phyloP scores from a whole-genome alignment of 805 yeast species.

The Kurtzmaniella cleridarum region DNA sequence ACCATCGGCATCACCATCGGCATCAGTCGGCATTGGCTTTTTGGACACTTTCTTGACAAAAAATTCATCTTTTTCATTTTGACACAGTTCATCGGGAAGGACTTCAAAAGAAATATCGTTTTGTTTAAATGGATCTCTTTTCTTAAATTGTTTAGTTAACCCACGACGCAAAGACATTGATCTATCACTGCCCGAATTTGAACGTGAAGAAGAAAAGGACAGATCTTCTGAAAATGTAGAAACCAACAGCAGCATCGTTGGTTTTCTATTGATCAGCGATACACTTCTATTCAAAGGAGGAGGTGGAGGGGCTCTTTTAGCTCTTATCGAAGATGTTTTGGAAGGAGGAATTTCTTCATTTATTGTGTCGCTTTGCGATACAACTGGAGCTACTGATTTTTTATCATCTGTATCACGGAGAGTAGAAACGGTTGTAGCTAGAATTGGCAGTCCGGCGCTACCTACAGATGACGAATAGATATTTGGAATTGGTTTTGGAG shows the following conservation, averaged over 20 bases:
- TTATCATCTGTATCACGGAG: conserved; percentile 16
- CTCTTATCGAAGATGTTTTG: conserved; percentile 17
- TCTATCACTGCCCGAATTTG: conserved; percentile 8
- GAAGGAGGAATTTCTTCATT: background rate
- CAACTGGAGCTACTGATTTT: background rate
- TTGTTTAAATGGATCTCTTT: conserved; percentile 56
- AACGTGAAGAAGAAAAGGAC: conserved; percentile 8
- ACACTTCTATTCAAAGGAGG: conserved; percentile 29
- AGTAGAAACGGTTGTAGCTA: conserved; percentile 29
- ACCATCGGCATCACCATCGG: background rate
- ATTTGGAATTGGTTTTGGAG: conserved; percentile 36
- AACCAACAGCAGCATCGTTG: conserved; percentile 3
- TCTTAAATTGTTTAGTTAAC: conserved; percentile 5
- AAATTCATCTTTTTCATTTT: conserved; percentile 20
- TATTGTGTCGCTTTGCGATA: background rate
- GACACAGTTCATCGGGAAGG: conserved; percentile 43
- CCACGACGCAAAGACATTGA: conserved; percentile 7
- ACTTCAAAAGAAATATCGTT: conserved; percentile 70
- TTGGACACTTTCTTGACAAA: conserved; percentile 12
- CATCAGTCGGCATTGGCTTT: background rate
- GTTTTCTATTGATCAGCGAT: conserved; percentile 1
- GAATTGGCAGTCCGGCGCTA: conserved; percentile 25
- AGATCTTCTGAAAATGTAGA: conserved; percentile 9
- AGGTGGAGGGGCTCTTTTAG: conserved; percentile 68
- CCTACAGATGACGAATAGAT: conserved; percentile 29